Base-by-base conservation (phyloP, 495 filamentous ascomycete genomes). In the Aspergillus saccharolyticus region DNA sequence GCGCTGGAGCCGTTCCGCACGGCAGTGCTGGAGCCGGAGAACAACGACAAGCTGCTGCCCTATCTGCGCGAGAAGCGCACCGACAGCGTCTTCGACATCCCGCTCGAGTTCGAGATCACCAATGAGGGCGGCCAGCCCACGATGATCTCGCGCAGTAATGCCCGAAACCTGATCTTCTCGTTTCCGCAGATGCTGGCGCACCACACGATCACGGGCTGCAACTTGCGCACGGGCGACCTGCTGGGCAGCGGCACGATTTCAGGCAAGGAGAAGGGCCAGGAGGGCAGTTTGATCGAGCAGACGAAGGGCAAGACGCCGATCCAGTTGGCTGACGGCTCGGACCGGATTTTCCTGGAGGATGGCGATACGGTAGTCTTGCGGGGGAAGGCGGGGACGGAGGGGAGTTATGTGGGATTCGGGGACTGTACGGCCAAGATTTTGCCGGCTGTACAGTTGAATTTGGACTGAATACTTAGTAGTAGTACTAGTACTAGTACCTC, bases 131-230 rank as follows among this genome's bases (percentile, higher is more conserved):
- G 88, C 2, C 76, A 78, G 43, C 80, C 83, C 0, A 87, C 85
- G 2, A 83, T 83, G 1, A 83, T 96, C 53, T 75, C 79, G 2
- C 74, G 72, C 22, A 89, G 85, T 44, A 89, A 79, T 55, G 81
- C 84, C 10, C 79, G 74, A 56, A 83, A 96, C 68, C 81, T 97
- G 24, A 80, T 97, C 19, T 97, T 84, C 79, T 96, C 90, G 0
- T 97, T 96, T 74, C 83, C 89, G 15, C 93, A 97, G 73, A 96
- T 97, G 90, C 77, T 97, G 42, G 86, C 93, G 0, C 93, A 97
- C 67, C 93, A 97, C 67, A 86, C 89, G 6, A 79, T 93, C 46
- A 89, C 86, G 1, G 93, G 93, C 20, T 97, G 93, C 69, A 85
- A 87, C 16, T 68, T 97, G 76, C 81, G 83, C 43, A 78, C 87